Base-by-base conservation (phyloP, 768 basidiomycete species). In the Trametes cingulata region DNA sequence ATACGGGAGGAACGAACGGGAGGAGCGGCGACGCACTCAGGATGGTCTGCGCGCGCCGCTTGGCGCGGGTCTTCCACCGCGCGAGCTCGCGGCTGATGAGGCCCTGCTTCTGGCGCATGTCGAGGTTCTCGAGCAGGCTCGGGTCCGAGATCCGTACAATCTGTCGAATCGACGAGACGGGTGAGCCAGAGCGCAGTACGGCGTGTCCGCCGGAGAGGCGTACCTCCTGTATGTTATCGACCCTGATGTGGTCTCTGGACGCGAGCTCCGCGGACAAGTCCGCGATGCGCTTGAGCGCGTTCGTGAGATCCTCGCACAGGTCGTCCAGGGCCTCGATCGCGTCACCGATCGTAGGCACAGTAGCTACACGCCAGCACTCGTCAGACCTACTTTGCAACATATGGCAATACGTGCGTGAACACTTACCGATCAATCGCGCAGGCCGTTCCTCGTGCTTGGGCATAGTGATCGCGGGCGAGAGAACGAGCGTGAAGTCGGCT, bases 271-370 rank as follows among this genome's bases (percentile, higher is more conserved):
- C 85, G 5, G 83, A 80, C 14, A 94, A 74, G 65, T 86, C 85
- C 3, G 78, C 74, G 29, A 91, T 87, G 61, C 90, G 85, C 60
- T 85, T 84, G 58, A 92, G 70, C 1, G 79, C 83, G 29, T 78
- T 78, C 0, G 80, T 70, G 2, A 95, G 81, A 62, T 88, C 85
- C 8, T 76, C 78, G 53, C 83, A 82, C 2, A 93, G 78, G 43
- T 81, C 78, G 37, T 83, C 81, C 43, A 93, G 74, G 0, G 87
- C 84, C 51, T 87, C 84, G 22, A 92, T 79, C 2, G 85, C 82
- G 66, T 92, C 87, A 3, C 89, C 88, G 3, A 93, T 76, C 0
- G 87, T 89, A 10, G 91, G 91, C 17, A 90, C 81, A 8, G 88
- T 88, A 1, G 87, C 91, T 90, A n/a, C 14, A 62, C 15, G 10